Percentiles rank a stretch among this genome's conserved stretches.
Conservation (phyloP, 495 filamentous ascomycete genomes). For the Hypoxylon cercidicola region DNA sequence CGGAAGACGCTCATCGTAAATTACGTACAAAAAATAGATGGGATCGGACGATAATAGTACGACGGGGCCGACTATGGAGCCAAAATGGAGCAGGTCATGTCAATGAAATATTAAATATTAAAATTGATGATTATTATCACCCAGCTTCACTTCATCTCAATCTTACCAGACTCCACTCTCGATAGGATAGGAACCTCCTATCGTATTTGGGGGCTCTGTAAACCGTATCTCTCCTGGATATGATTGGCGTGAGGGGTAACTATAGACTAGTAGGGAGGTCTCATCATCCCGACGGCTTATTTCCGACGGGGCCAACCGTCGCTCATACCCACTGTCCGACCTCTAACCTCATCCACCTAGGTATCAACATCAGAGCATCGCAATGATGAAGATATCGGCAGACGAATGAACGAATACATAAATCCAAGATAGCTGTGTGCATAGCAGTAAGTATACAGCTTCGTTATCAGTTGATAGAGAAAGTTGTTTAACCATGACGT, state of each 20-base stretch:
- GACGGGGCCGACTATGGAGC: constrained; percentile 7
- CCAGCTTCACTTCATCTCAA: neutral
- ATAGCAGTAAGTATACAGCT: neutral
- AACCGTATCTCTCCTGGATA: neutral
- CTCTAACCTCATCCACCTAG: no score
- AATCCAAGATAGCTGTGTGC: neutral
- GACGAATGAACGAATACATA: no score
- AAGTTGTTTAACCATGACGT: constrained; percentile 8
- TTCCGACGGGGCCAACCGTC: no score
- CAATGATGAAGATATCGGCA: no score
- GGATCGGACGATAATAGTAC: constrained; percentile 11
- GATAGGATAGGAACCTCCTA: constrained; percentile 19
- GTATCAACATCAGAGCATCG: no score
- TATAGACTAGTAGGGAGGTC: no score
- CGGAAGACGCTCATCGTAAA: constrained; percentile 16
- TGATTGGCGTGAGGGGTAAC: constrained; percentile 16
- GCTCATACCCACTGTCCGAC: no score
- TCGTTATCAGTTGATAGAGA: neutral
- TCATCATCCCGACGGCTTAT: no score
- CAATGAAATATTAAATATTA: constrained; percentile 25
- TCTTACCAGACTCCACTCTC: constrained; percentile 13
- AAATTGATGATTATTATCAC: constrained; percentile 12
- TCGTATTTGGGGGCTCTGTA: constrained; percentile 5
- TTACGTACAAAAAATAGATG: constrained; percentile 21
- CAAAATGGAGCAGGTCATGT: constrained; percentile 3